Evolutionary conservation across 306 rosid genomes (phyloP).

Genomic region (Medicago arabica): DNA sequence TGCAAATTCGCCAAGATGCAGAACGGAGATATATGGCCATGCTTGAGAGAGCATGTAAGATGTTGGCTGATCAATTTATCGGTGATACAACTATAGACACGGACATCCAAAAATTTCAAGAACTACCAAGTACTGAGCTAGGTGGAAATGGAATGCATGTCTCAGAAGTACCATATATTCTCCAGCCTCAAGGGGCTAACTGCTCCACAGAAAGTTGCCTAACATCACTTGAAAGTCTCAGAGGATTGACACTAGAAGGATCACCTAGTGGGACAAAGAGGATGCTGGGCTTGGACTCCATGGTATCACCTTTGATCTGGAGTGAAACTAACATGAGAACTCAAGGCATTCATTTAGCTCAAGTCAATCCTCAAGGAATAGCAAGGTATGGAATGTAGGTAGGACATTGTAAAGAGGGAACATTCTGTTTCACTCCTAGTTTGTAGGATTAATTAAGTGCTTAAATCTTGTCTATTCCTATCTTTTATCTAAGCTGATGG

Average conservation of each 20-base stretch:
- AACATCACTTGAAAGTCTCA: constrained; percentile 80
- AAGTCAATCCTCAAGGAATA: constrained; percentile 61
- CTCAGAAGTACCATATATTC: constrained; percentile 58
- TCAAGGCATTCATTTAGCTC: constrained; percentile 67
- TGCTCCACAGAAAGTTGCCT: constrained; percentile 90
- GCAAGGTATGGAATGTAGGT: constrained; percentile 75
- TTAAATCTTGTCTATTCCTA: constrained; percentile 43
- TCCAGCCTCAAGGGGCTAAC: constrained; percentile 71
- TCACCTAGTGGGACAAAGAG: constrained; percentile 65
- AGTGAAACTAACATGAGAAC: constrained; percentile 70
- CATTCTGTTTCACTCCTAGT: constrained; percentile 42
- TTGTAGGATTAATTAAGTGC: constrained; percentile 44
- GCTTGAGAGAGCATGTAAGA: constrained; percentile 97
- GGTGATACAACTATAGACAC: constrained; percentile 60
- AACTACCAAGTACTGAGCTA: constrained; percentile 50
- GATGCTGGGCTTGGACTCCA: constrained; percentile 61
- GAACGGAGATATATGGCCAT: constrained; percentile 83
- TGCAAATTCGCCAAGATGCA: constrained; percentile 95
- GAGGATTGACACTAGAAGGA: constrained; percentile 76
- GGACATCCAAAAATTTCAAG: constrained; percentile 63
- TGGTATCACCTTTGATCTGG: constrained; percentile 69
- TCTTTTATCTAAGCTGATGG: constrained; percentile 46
- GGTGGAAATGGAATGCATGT: constrained; percentile 59
- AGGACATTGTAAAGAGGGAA: constrained; percentile 39
- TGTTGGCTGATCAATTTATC: constrained; percentile 89